These are phyloP conservation scores for Forsythia viridissima DNA, from an alignment of 257 asterid species.

Conservation along the genomic window DNA sequence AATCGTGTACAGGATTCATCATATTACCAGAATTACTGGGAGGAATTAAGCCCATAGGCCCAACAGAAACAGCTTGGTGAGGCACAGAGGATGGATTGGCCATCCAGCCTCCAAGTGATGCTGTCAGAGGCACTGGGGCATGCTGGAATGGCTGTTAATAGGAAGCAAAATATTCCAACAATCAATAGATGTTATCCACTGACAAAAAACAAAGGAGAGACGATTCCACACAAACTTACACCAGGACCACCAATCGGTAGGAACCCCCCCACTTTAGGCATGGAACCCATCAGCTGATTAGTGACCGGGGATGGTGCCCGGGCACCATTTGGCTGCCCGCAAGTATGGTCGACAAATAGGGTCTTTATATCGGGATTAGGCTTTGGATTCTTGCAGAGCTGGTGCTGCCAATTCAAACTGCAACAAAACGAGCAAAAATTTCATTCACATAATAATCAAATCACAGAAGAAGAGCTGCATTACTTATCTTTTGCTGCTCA, in stretches of 20 bases:
- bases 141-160: slow-evolving; percentile 45
- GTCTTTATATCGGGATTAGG: slow-evolving; percentile 43
- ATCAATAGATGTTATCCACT: slow-evolving; percentile 2
- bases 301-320: slow-evolving; percentile 32
- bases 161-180: slow-evolving; percentile 11
- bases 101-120: slow-evolving; percentile 62
- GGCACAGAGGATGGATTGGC: slow-evolving; percentile 42
- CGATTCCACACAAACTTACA: slow-evolving; percentile 40
- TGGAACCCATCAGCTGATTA: slow-evolving; percentile 21
- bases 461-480: slow-evolving; percentile 6
- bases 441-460: neutral
- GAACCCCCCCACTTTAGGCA: slow-evolving; percentile 42
- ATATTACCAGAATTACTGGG: slow-evolving; percentile 48
- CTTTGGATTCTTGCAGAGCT: slow-evolving; percentile 47
- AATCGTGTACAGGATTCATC: neutral
- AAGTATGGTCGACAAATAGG: slow-evolving; percentile 40
- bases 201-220: neutral
- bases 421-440: slow-evolving; percentile 1
- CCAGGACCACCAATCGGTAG: slow-evolving; percentile 48
- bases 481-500: neutral
- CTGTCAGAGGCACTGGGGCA: slow-evolving; percentile 38
- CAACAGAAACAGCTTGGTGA: slow-evolving; percentile 46
- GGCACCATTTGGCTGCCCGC: slow-evolving; percentile 36
- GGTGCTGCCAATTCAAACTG: slow-evolving; percentile 54
- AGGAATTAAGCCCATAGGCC: slow-evolving; percentile 49